These are phyloP conservation scores for Schizopora paradoxa DNA, from an alignment of 1,284 basidiomycete species.

Conservation along the genomic window DNA sequence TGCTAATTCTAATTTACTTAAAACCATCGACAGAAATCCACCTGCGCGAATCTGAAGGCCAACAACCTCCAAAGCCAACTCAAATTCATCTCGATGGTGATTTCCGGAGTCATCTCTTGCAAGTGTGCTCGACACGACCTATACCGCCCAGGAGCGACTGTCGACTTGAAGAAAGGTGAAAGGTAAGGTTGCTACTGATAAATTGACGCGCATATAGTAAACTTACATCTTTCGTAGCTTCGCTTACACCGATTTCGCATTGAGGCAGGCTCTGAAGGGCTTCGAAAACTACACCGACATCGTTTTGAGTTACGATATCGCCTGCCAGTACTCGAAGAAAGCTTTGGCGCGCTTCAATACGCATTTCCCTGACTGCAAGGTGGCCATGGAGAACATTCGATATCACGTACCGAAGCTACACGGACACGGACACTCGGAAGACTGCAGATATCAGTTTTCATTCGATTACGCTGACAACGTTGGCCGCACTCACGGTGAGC, in stretches of 20 bases:
- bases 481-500: constrained; percentile 25
- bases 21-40: constrained; percentile 2
- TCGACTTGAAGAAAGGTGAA: constrained; percentile 13
- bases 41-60: constrained; percentile 7
- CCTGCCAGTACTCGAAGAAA: constrained; percentile 14
- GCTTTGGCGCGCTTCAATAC: constrained; percentile 4
- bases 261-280: constrained; percentile 8
- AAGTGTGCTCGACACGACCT: constrained; percentile 6
- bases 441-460: constrained; percentile 19
- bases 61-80: constrained; percentile 3
- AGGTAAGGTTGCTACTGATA: not conserved
- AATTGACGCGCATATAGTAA: not conserved
- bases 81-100: constrained; percentile 8
- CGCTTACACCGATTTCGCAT: constrained; percentile 13
- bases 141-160: constrained; percentile 6
- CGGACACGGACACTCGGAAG: constrained; percentile 19
- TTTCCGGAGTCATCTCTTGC: constrained; percentile 10
- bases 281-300: not conserved
- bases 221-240: constrained; percentile 3
- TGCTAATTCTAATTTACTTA: not conserved
- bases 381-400: constrained; percentile 1
- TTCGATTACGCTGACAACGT: constrained; percentile 19
- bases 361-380: not conserved
- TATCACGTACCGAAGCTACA: constrained; percentile 25
- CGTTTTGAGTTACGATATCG: constrained; percentile 13